Evolutionary conservation across 2,329 filamentous ascomycete genomes (phyloP).

Genomic region (Cladobotryum protrusum): DNA sequence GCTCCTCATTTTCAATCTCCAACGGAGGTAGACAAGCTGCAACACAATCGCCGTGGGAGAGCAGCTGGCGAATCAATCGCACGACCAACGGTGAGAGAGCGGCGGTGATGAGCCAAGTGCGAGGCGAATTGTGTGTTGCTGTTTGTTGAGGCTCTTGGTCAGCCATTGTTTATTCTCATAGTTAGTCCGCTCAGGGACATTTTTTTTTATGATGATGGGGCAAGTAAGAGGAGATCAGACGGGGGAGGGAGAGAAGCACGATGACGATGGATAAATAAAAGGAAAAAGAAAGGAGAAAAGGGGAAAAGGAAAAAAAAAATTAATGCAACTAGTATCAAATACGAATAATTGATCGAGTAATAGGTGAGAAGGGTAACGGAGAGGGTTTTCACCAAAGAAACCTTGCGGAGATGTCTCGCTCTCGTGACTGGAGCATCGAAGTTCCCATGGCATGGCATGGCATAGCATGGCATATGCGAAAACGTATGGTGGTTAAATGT

Average conservation of each 20-base stretch:
- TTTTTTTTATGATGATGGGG: conserved; percentile 1
- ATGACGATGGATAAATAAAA: conserved; percentile 19
- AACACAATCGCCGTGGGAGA: conserved; percentile 88
- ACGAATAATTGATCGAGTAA: conserved; percentile 6
- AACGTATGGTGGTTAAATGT: no score
- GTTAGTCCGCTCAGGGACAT: conserved; percentile 7
- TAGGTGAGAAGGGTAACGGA: neutral
- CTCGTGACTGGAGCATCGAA: no score
- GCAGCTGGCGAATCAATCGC: conserved; percentile 70
- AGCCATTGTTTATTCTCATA: conserved; percentile 20
- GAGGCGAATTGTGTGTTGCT: conserved; percentile 66
- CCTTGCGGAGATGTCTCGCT: no score
- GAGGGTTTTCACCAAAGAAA: no score
- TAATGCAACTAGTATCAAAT: no score
- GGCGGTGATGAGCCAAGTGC: conserved; percentile 89
- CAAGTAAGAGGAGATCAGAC: neutral
- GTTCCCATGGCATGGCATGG: no score
- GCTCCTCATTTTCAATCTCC: conserved; percentile 70
- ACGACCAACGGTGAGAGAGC: conserved; percentile 80
- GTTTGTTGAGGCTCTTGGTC: conserved; percentile 25
- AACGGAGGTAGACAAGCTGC: conserved; percentile 74
- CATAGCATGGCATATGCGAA: no score
- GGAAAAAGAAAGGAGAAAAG: conserved; percentile 2
- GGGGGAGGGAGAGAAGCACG: neutral
- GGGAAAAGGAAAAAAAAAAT: no score